Evolutionary conservation across 169 alveolate genomes (phyloP).

Genomic region (Ichthyophthirius multifiliis): DNA sequence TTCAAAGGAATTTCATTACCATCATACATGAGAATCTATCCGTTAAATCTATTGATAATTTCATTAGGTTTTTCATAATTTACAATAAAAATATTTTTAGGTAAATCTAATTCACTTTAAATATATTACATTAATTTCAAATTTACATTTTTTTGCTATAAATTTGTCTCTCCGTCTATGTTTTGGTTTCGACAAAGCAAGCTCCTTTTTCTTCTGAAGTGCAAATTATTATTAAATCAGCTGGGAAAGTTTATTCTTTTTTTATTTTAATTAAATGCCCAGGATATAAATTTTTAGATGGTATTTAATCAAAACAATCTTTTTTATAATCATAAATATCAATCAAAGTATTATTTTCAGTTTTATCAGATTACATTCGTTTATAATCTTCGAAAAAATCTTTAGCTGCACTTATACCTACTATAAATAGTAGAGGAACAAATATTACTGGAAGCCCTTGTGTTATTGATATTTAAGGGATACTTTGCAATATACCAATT

Average conservation of each 20-base stretch:
- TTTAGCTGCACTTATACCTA: slow-evolving; percentile 91
- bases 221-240: slow-evolving; percentile 15
- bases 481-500: slow-evolving; percentile 79
- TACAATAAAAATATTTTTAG: neutral
- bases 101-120: neutral
- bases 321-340: slow-evolving; percentile 41
- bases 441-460: slow-evolving; percentile 95
- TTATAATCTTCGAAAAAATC: slow-evolving; percentile 97
- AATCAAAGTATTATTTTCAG: slow-evolving; percentile 87
- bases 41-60: slow-evolving; percentile 34
- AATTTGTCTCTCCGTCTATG: slow-evolving; percentile 68
- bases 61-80: slow-evolving; percentile 44
- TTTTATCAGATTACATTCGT: slow-evolving; percentile 93
- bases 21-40: neutral
- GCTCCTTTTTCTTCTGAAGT: slow-evolving; percentile 25
- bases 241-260: slow-evolving; percentile 16
- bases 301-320: slow-evolving; percentile 16
- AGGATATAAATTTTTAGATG: slow-evolving; percentile 46
- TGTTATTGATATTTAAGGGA: slow-evolving; percentile 92
- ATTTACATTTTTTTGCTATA: slow-evolving; percentile 37
- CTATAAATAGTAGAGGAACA: slow-evolving; percentile 92
- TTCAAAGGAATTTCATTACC: slow-evolving; percentile 11
- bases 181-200: slow-evolving; percentile 62
- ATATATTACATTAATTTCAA: neutral
- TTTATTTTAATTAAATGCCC: slow-evolving; percentile 55